Evolutionary conservation across 805 yeast genomes (phyloP).

Genomic region (Hanseniaspora thailandica): DNA sequence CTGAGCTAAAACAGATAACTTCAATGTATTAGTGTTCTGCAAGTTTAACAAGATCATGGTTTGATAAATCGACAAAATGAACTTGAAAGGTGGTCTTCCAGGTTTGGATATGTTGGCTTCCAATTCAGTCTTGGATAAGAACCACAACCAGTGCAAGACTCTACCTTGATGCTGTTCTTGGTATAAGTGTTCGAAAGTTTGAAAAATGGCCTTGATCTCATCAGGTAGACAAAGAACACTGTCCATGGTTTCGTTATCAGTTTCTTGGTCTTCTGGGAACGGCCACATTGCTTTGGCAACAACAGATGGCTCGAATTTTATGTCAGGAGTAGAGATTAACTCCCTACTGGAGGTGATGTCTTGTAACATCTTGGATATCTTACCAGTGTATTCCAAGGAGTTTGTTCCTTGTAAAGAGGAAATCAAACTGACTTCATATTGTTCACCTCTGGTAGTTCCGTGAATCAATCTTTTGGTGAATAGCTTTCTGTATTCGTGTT

Average conservation of each 20-base stretch:
- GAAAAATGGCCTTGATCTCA: constrained; percentile 51
- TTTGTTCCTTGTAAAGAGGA: constrained; percentile 80
- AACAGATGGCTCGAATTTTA: constrained; percentile 67
- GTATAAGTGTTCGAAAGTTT: constrained; percentile 58
- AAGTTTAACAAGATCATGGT: constrained; percentile 77
- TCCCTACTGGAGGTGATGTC: constrained; percentile 55
- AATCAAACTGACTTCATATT: constrained; percentile 70
- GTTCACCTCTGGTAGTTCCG: constrained; percentile 71
- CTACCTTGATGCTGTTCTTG: constrained; percentile 71
- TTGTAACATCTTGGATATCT: constrained; percentile 89
- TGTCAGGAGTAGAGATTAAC: constrained; percentile 44
- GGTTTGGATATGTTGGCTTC: constrained; percentile 73
- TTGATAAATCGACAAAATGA: constrained; percentile 76
- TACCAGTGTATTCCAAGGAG: constrained; percentile 83
- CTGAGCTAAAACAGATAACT: constrained; percentile 49
- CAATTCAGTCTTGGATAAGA: constrained; percentile 81
- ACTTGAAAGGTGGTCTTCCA: constrained; percentile 67
- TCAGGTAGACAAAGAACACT: constrained; percentile 47
- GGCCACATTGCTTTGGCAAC: constrained; percentile 91
- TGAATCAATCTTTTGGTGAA: constrained; percentile 82
- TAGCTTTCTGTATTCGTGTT: constrained; percentile 78
- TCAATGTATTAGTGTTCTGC: constrained; percentile 22
- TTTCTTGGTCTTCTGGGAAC: constrained; percentile 31
- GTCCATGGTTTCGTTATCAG: constrained; percentile 23
- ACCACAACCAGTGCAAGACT: constrained; percentile 91